These are phyloP conservation scores for Arthrinium puccinioides DNA, from an alignment of 2,329 filamentous ascomycete species.

Conservation along the genomic window DNA sequence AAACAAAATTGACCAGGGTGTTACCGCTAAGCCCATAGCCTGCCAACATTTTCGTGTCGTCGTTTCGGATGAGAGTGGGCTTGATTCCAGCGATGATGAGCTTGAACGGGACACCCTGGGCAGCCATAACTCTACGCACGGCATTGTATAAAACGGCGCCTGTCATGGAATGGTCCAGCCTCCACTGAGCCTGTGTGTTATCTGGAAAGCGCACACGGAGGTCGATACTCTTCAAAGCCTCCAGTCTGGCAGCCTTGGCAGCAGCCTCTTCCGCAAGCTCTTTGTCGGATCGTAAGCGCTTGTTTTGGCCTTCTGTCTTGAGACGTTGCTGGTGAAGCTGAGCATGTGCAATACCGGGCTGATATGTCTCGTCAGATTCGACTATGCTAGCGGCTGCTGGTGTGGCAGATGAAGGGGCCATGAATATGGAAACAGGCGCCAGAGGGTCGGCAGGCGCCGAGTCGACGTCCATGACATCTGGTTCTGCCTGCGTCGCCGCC, in stretches of 20 bases:
- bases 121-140: conserved; percentile 64
- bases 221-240: conserved; percentile 59
- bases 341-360: conserved; percentile 67
- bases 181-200: conserved; percentile 67
- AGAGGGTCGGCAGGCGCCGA: conserved; percentile 24
- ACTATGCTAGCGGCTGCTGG: conserved; percentile 65
- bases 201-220: conserved; percentile 86
- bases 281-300: conserved; percentile 71
- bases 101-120: conserved; percentile 59
- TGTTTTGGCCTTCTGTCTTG: conserved; percentile 57
- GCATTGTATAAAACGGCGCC: conserved; percentile 66
- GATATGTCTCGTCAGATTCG: conserved; percentile 68
- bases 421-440: conserved; percentile 61
- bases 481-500: conserved; percentile 3
- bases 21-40: conserved; percentile 64
- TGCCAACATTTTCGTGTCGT: conserved; percentile 56
- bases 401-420: conserved; percentile 65
- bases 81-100: conserved; percentile 57
- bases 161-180: conserved; percentile 61
- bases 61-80: conserved; percentile 36
- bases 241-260: conserved; percentile 57
- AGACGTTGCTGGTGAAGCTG: conserved; percentile 67
- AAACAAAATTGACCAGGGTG: conserved; percentile 69
- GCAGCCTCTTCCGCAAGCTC: conserved; percentile 67
- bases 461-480: conserved; percentile 21